Evolutionary conservation across 768 basidiomycete species (phyloP).

Genomic region (Hydnum rufescens): DNA sequence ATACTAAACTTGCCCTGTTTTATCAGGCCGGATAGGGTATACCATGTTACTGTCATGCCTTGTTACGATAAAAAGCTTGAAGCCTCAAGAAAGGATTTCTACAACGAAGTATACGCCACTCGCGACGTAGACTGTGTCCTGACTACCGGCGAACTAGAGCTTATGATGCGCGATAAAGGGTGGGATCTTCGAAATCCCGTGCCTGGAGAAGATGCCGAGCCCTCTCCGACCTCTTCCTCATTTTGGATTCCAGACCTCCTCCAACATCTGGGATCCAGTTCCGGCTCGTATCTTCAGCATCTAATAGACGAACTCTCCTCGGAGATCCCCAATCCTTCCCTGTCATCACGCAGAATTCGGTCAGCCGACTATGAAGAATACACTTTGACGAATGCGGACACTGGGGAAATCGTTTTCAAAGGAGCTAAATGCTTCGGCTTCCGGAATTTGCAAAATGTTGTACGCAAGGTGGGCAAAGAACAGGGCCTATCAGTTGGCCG

Average conservation of each 20-base stretch:
- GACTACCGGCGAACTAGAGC: slow-evolving; percentile 84
- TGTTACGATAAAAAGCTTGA: slow-evolving; percentile 99
- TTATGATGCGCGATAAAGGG: slow-evolving; percentile 61
- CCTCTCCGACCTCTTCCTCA: slow-evolving; percentile 3
- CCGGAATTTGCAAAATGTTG: slow-evolving; percentile 90
- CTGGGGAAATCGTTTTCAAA: slow-evolving; percentile 56
- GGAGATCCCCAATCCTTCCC: slow-evolving; percentile 10
- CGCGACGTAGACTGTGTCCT: slow-evolving; percentile 95
- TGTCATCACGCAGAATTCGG: slow-evolving; percentile 40
- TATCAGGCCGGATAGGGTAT: slow-evolving; percentile 61
- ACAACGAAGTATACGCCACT: slow-evolving; percentile 57
- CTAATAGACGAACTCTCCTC: slow-evolving; percentile 37
- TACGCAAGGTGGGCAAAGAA: slow-evolving; percentile 78
- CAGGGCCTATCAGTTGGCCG: slow-evolving; percentile 49
- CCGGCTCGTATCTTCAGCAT: slow-evolving; percentile 79
- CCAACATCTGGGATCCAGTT: slow-evolving; percentile 63
- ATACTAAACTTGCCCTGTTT: background rate
- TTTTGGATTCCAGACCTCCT: slow-evolving; percentile 48
- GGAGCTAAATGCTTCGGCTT: slow-evolving; percentile 96
- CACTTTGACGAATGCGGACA: slow-evolving; percentile 26
- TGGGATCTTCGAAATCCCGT: slow-evolving; percentile 54
- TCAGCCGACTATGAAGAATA: slow-evolving; percentile 69
- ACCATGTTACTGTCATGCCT: slow-evolving; percentile 96
- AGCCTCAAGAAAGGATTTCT: slow-evolving; percentile 87
- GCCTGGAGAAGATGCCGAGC: slow-evolving; percentile 25